Conservation (phyloP, 2,329 filamentous ascomycete species). For the Trichophyton schoenleinii region DNA sequence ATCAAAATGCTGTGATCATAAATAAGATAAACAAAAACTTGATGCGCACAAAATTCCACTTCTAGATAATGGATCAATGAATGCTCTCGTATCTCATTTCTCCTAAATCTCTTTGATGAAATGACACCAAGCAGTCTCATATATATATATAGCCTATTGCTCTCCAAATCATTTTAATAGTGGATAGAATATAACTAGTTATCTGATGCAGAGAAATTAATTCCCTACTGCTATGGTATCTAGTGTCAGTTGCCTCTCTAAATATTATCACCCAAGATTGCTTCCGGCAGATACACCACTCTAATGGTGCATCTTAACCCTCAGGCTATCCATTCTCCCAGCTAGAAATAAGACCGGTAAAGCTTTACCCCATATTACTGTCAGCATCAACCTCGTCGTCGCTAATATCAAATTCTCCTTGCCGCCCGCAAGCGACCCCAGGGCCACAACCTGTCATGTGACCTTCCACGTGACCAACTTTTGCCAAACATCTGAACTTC, state of each 20-base stretch:
- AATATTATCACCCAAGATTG: neutral
- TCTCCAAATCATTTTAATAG: too few species aligned
- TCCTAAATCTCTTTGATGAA: too few species aligned
- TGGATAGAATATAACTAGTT: too few species aligned
- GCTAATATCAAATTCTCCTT: neutral
- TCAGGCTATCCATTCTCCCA: neutral
- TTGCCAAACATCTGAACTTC: neutral
- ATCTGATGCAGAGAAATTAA: too few species aligned
- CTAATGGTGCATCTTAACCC: neutral
- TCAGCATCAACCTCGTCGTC: neutral
- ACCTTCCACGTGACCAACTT: neutral
- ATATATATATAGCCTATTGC: too few species aligned
- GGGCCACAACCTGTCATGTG: neutral
- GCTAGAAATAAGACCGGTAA: neutral
- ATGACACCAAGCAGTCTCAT: too few species aligned
- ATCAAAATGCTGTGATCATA: conserved; percentile 1
- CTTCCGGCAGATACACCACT: neutral
- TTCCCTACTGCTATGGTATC: too few species aligned
- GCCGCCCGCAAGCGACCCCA: neutral
- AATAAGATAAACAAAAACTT: neutral
- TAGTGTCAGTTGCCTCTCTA: too few species aligned
- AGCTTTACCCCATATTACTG: neutral
- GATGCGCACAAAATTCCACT: neutral
- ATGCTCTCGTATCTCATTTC: too few species aligned
- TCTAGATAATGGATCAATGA: neutral